Evolutionary conservation across 495 filamentous ascomycete genomes (phyloP), one percentile per base, ranked within the genome.

Genomic region (Corynascus novoguineensis): DNA sequence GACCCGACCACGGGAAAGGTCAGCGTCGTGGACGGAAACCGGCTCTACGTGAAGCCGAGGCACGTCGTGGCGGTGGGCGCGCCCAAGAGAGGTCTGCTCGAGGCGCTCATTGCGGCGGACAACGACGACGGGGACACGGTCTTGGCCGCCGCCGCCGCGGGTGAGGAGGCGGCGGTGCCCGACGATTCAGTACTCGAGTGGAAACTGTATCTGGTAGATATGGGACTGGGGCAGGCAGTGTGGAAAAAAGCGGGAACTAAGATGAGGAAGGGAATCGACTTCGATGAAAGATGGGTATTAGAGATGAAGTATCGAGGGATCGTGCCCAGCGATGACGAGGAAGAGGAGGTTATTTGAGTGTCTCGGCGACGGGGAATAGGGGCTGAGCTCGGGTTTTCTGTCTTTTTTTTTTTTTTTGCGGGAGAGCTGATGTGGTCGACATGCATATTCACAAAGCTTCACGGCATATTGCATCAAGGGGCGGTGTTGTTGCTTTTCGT

Each of bases 231-330:
- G 2, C 83, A 86, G 61, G 78, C 85, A 9, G 87, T 87, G 0
- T 96, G 93, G 90, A 86, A 85, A 65, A 91, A 90, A 65, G 89
- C 89, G 35, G 90, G 88, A 5, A 88, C 86, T 3, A 84, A 85
- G 58, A 79, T 87, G 55, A 80, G 88, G 24, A 81, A 86, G 58
- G 90, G 90, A 0, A 83, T 96, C 31, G 89, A 90, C 62, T 96
- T 96, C 75, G 89, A 86, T 25, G 83, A 83, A 41, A 78, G 83
- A 50, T 97, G 92, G 92, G 85, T 95, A 50, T 78, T 92, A 12
- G 77, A 78, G 53, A 73, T 88, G 63, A 67, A 69, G 55, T 85
- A 79, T 65, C 71, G 78, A 28, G 69, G 68, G 10, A 35, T 63
- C n/a, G n/a, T n/a, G 8, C 34, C 46, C 29, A 44, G 41, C 31